Evolutionary conservation across 208 protist genomes (phyloP).

Genomic region (Crithidia mellificae): DNA sequence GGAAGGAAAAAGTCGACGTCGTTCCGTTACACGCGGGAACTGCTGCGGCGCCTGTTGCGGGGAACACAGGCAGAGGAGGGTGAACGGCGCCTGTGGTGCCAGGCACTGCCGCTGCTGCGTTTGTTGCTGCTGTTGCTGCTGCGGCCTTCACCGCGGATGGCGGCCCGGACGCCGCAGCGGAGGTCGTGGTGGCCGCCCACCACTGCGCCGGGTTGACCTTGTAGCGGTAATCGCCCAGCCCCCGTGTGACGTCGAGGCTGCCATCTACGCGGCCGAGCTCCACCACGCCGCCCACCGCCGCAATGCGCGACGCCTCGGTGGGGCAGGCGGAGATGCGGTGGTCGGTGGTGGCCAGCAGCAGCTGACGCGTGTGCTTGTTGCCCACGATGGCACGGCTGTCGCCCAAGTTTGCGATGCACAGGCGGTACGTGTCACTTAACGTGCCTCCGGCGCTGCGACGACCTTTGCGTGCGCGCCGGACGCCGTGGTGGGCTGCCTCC

Average conservation of each 20-base stretch:
- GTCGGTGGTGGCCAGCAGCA: conserved; percentile 57
- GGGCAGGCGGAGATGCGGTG: conserved; percentile 54
- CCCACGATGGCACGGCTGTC: conserved; percentile 75
- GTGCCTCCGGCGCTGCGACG: too few species aligned
- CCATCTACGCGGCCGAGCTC: conserved; percentile 63
- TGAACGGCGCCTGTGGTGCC: neutral
- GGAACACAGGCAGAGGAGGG: neutral
- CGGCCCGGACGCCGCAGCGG: neutral
- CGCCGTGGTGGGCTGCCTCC: conserved; percentile 1
- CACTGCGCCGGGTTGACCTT: conserved; percentile 53
- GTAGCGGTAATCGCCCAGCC: conserved; percentile 64
- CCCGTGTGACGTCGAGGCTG: conserved; percentile 65
- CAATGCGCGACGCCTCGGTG: conserved; percentile 41
- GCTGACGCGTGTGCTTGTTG: conserved; percentile 25
- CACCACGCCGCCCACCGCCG: conserved; percentile 42
- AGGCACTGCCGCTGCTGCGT: neutral
- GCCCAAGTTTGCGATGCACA: conserved; percentile 76
- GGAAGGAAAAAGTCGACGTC: too few species aligned
- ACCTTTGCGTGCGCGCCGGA: too few species aligned
- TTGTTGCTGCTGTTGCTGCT: neutral
- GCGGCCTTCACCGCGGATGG: too few species aligned
- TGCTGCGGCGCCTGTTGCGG: neutral
- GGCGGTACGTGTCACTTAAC: conserved; percentile 12
- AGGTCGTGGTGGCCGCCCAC: conserved; percentile 23
- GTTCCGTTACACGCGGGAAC: neutral